Evolutionary conservation across 2,329 filamentous ascomycete genomes (phyloP).

Genomic region (Monosporascus sp.): DNA sequence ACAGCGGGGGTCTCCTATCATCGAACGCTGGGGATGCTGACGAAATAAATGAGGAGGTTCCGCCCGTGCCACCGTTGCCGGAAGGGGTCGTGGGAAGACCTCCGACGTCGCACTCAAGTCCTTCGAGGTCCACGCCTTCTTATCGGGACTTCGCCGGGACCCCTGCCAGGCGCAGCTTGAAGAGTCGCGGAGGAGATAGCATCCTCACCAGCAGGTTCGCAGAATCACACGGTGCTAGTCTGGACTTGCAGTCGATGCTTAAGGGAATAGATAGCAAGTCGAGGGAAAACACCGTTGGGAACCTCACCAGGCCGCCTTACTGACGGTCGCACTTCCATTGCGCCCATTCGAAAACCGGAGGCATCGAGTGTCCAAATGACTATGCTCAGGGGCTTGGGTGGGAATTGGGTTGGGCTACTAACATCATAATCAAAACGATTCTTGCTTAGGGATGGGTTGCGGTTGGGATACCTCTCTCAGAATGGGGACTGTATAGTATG

Average conservation of each 20-base stretch:
- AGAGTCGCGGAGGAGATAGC: constrained; percentile 25
- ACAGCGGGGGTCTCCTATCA: constrained; percentile 21
- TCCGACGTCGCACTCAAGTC: constrained; percentile 13
- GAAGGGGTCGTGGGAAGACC: constrained; percentile 21
- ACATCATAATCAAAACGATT: too few relatives aligned
- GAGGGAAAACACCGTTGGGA: constrained; percentile 25
- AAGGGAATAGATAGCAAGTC: constrained; percentile 30
- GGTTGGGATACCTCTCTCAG: too few relatives aligned
- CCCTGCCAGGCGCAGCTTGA: constrained; percentile 18
- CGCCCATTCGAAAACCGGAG: constrained; percentile 5
- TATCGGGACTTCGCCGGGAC: constrained; percentile 32
- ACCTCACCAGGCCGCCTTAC: constrained; percentile 27
- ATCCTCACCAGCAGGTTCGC: constrained; percentile 15
- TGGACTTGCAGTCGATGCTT: constrained; percentile 29
- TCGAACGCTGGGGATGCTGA: constrained; percentile 26
- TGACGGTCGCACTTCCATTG: constrained; percentile 10
- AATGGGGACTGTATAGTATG: too few relatives aligned
- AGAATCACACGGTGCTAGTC: constrained; percentile 14
- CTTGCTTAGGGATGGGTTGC: too few relatives aligned
- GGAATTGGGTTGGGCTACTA: too few relatives aligned
- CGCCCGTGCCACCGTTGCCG: constrained; percentile 53
- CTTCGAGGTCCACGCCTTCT: constrained; percentile 21
- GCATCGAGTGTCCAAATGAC: too few relatives aligned
- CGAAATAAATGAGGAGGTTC: constrained; percentile 35
- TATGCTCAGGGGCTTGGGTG: too few relatives aligned